Conservation (phyloP, 306 rosid species). For the Astragalus glycyphyllos region DNA sequence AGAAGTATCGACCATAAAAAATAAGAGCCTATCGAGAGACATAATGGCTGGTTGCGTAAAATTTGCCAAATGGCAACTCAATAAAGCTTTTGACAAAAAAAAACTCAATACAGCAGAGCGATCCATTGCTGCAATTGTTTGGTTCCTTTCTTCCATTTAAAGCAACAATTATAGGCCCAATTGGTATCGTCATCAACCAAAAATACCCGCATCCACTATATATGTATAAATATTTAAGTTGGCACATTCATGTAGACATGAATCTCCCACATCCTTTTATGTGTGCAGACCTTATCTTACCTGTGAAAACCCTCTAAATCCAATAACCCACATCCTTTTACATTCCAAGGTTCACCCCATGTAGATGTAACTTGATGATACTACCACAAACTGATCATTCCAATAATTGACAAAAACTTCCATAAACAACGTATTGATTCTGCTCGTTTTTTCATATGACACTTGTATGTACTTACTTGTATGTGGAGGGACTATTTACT, state of each 20-base stretch:
- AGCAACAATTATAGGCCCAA: conserved; percentile 21
- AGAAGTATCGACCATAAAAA: no score
- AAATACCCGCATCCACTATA: neutral
- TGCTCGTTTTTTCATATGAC: neutral
- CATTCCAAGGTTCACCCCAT: neutral
- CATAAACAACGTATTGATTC: neutral
- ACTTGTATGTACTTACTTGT: neutral
- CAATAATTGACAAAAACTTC: neutral
- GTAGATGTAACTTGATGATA: no score
- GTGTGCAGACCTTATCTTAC: neutral
- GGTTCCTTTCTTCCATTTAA: conserved; percentile 38
- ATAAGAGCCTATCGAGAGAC: no score
- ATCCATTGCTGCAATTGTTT: neutral
- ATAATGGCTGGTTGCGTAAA: no score
- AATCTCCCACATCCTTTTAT: neutral
- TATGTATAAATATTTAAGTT: neutral
- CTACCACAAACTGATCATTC: no score
- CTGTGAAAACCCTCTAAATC: neutral
- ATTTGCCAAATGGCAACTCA: no score
- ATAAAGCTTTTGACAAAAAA: no score
- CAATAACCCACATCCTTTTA: neutral
- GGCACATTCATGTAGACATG: neutral
- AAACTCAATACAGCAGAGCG: no score
- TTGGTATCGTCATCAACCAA: neutral
- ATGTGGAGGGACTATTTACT: neutral